phyloP scores from a whole-genome alignment of 139 green algal species.

The Coccomyxa sp. region DNA sequence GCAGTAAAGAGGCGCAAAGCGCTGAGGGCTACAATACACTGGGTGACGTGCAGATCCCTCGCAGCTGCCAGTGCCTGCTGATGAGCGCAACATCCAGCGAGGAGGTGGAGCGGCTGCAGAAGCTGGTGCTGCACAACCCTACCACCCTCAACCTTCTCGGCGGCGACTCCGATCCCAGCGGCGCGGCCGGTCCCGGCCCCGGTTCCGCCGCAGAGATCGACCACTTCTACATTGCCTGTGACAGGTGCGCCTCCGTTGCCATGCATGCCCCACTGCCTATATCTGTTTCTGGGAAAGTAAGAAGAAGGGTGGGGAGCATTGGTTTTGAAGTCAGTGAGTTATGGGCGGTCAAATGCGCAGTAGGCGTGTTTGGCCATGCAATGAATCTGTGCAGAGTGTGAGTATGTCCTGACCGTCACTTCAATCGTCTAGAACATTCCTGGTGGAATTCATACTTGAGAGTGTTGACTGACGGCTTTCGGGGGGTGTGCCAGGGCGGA shows the following conservation, averaged over 20 bases:
- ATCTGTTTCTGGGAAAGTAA: too few relatives aligned
- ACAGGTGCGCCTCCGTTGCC: slow-evolving; percentile 6
- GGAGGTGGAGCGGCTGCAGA: slow-evolving; percentile 72
- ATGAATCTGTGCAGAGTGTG: too few relatives aligned
- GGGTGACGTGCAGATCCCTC: slow-evolving; percentile 42
- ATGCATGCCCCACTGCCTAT: neutral
- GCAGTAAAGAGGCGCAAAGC: too few relatives aligned
- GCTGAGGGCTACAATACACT: too few relatives aligned
- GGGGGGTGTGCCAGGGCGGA: slow-evolving; percentile 26
- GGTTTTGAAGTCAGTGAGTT: too few relatives aligned
- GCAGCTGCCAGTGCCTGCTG: slow-evolving; percentile 86
- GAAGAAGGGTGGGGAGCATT: too few relatives aligned
- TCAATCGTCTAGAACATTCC: too few relatives aligned
- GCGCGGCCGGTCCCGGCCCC: neutral
- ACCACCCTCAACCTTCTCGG: slow-evolving; percentile 69
- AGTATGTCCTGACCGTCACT: too few relatives aligned
- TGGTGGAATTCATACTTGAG: too few relatives aligned
- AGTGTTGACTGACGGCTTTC: too few relatives aligned
- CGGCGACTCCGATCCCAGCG: neutral
- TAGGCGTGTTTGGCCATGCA: too few relatives aligned
- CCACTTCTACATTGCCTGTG: slow-evolving; percentile 43
- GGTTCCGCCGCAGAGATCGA: slow-evolving; percentile 40
- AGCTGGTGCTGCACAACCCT: slow-evolving; percentile 91
- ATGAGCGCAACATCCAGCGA: slow-evolving; percentile 81
- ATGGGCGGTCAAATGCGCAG: too few relatives aligned